Evolutionary conservation across 176 grass and related monocot genomes (phyloP), one percentile per base, ranked within the genome.

Genomic region (Oryza brachyantha): DNA sequence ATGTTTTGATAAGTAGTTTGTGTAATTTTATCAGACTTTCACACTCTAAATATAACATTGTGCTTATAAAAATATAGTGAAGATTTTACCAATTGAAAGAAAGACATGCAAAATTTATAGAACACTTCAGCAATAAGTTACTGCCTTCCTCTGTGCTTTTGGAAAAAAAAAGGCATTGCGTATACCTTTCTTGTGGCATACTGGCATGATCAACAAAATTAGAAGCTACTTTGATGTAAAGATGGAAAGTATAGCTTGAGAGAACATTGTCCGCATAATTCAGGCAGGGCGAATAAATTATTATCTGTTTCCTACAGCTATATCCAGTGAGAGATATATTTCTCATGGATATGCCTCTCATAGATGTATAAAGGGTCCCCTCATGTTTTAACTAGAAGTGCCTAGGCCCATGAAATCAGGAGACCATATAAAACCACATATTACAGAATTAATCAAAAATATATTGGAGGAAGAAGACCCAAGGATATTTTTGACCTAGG

Each of bases 401-500:
- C 8, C 29, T 50, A 32, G 31, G 31, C 31, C 31, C 31, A 32
- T 4, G 31, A 2, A 32, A 4, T 32, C 31, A 32, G 4, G 31
- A 32, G 35, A 36, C 35, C 35, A 36, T 36, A 36, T 5, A 36
- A 36, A 36, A 36, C 29, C 26, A 38, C 4, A 7, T 68, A 66
- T 34, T 57, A 79, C 3, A 66, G 29, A 64, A 78, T 78, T 41
- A 66, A 2, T 38, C 28, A 24, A 25, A 46, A 46, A 5, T 25
- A 60, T 27, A 25, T 25, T 32, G 32, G 3, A 63, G 61, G 19
- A 54, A 64, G 8, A 24, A 24, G 24, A 29, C 21, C 29, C 63
- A 37, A 35, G 43, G 16, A 78, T 19, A 79, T 21, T 79, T 38
- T 46, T 46, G n/a, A 27, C 62, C 41, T 77, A 79, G 43, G 64